Evolutionary conservation across 352 stramenopile species (phyloP), one percentile per base, ranked within the genome.

Genomic region (Phytophthora foliorum): DNA sequence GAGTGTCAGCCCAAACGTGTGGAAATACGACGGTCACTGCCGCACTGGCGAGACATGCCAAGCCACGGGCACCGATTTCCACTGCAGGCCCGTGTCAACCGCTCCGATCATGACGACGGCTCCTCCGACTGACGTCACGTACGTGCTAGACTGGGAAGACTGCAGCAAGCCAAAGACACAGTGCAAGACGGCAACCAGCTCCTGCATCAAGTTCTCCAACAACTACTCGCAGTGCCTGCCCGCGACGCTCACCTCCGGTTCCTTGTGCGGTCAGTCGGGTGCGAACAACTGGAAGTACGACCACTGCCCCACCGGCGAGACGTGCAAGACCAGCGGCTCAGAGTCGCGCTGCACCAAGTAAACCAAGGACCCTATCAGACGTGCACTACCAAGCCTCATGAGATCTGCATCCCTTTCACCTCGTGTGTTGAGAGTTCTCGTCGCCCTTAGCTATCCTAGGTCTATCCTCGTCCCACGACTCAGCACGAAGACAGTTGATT

Each of bases 191-290:
- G n/a, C 25, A 8, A 55, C 19, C 41, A 61, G 45, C 24, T 19
- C 45, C 4, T 73, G 72, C 36, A 54, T 73, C 8, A 60, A 62
- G 22, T 51, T 76, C 48, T 76, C 72, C 16, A 19, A 27, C 19
- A 58, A 63, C 38, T 78, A 67, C 39, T 59, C 67, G 41, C 62
- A 76, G 46, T 76, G 68, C 57, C 72, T 63, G 52, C 68, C 68
- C 2, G 25, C 19, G 1, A 64, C 44, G 5, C 53, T 76, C 9
- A 53, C 56, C 3, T 19, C 32, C 10, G 68, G 63, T 2, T 58
- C 50, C 6, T 49, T 76, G n/a, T 73, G 68, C 34, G 68, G 63
- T n/a, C 68, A 76, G 46, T 60, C 57, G 24, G 63, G 51, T 13
- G 49, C 48, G 1, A 76, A 59, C 46, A 22, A 59, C 17, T 76